A percentile compares a stretch with the other conserved stretches of the same genome.
These are phyloP conservation scores for Coemansia sp. DNA, from an alignment of 192 early-diverging fungal genomes.

Conservation along the genomic window DNA sequence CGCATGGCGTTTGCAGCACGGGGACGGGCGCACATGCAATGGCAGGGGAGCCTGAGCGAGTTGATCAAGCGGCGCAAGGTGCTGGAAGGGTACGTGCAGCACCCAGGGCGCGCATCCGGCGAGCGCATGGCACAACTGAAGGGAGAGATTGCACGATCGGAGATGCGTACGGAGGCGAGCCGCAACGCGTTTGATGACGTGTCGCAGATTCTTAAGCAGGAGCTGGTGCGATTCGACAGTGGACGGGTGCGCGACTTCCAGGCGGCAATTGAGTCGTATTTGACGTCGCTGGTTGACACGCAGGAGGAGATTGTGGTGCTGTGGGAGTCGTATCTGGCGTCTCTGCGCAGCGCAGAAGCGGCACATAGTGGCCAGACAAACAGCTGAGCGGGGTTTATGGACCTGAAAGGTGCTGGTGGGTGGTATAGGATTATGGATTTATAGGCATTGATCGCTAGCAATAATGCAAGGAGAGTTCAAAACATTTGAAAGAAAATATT, in stretches of 20 bases:
- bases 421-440: not conserved
- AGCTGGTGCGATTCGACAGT: slow-evolving; percentile 77
- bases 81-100: slow-evolving; percentile 63
- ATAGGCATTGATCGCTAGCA: not conserved
- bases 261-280: slow-evolving; percentile 66
- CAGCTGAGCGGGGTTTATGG: not conserved
- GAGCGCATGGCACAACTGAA: slow-evolving; percentile 48
- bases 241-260: slow-evolving; percentile 81
- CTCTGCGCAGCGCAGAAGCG: slow-evolving; percentile 30
- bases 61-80: slow-evolving; percentile 66
- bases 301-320: slow-evolving; percentile 71
- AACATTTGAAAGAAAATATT: not conserved
- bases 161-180: slow-evolving; percentile 50
- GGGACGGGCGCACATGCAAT: slow-evolving; percentile 62
- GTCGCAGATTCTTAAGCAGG: slow-evolving; percentile 65
- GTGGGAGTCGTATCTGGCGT: slow-evolving; percentile 54
- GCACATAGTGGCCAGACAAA: slow-evolving; percentile 4
- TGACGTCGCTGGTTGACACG: slow-evolving; percentile 73
- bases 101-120: slow-evolving; percentile 29
- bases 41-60: slow-evolving; percentile 69
- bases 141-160: slow-evolving; percentile 44
- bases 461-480: not conserved
- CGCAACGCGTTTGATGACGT: slow-evolving; percentile 75
- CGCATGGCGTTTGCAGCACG: slow-evolving; percentile 78
- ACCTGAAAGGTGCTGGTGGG: not conserved